Base-by-base conservation (phyloP, 2,329 filamentous ascomycete genomes). In the Fusarium tupiense region DNA sequence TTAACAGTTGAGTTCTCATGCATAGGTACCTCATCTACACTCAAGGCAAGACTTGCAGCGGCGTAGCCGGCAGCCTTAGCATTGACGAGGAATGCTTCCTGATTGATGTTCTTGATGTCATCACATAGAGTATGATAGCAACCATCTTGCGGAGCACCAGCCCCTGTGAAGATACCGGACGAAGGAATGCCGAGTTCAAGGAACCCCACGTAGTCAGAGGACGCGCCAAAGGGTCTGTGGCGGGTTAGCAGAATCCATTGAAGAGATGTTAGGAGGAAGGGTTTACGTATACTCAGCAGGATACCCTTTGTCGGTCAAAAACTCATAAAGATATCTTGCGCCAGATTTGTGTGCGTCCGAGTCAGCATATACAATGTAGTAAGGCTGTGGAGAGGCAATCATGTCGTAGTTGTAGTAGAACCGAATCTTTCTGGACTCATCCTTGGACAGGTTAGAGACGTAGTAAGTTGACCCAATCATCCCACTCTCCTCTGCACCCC, bases 381-480 rank as follows among this genome's bases (percentile, higher is more conserved):
- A 71, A 10, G 84, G 82, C n/a, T 78, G 70, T 8, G 78, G 78
- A n/a, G 83, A 86, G 26, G 82, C 84, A 54, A 92, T 91, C 91
- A 93, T 93, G 82, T 93, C 91, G 78, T 91, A 92, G 83, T 93
- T 91, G 79, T 92, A 88, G 83, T 92, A 91, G 44, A 92, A 88
- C 3, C 87, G 85, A 78, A 93, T 89, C 80, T 90, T 90, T 69
- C 86, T 81, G 0, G 79, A 78, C 60, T 85, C 82, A 9, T 79
- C 77, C 38, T 79, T 74, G 17, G 80, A 78, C 22, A 85, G 79
- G 14, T 76, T 77, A 11, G 77, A 67, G 4, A 79, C 81, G 63
- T 85, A 85, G 78, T 83, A 78, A 19, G 82, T 73, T 9, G 84
- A 85, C 26, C 84, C 85, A 57, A 84, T 72, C 43, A 85, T 80